Base-by-base conservation (phyloP, 106 monocot species). In the Phalaenopsis equestris region DNA sequence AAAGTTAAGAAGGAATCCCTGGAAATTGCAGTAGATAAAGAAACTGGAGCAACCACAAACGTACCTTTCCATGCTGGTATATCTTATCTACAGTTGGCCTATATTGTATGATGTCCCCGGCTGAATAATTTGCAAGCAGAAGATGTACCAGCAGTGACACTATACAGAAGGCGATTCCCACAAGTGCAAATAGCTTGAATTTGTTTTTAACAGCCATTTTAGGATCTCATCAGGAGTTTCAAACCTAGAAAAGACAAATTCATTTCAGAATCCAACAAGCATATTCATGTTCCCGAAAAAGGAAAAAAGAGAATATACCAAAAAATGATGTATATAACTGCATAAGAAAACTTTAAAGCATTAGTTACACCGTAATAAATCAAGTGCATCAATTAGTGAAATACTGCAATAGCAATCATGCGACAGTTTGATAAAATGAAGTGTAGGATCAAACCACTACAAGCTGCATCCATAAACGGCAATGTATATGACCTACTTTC, bases 201-300 rank as follows among this genome's bases (percentile, higher is more conserved):
- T 90, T 96, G 81, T 87, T 89, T 79, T 84, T 93, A 64, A 77
- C 82, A 68, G 83, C 55, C 96, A 96, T 96, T 79, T 88, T 88
- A 83, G 41, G 76, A 52, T 55, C 77, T 76, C 48, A 74, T 42
- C 76, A 23, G n/a, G 21, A 76, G 48, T 76, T 49, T 24, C 16
- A 75, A 75, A 49, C 30, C 76, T 76, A 49, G 74, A 42, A 42
- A 42, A 74, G 18, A 45, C 38, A 74, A 74, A 74, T 42, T 15
- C 43, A 74, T 18, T 74, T 74, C 43, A 72, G 72, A 72, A 72
- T 70, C 37, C 11, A 5, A 65, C 64, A 65, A 65, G 10, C 12
- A 52, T 52, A 52, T 52, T 52, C 57, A 65, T 65, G 64, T 65
- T 65, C 21, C 0, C 5, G 2, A 21, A 65, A 65, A 7, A 65